Evolutionary conservation across 805 yeast genomes (phyloP), one percentile per base, ranked within the genome.

Genomic region (Candida manassasensis): DNA sequence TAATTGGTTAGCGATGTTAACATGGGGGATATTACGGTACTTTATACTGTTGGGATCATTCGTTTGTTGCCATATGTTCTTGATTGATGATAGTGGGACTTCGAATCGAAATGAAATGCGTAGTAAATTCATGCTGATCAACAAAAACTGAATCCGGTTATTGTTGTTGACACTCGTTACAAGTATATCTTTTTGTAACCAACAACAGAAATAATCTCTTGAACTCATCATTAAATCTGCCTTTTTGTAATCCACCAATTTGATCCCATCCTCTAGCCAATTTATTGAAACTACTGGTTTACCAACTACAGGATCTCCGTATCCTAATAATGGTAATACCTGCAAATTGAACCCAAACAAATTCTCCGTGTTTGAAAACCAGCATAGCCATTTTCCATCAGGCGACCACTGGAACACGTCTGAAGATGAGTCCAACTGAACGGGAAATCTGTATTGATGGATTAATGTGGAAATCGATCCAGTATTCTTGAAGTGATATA

Each of bases 371-470:
- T 38, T 39, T 35, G 52, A 55, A 32, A 63, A 57, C 25, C 48
- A 42, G 21, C 48, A 39, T 3, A 65, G 39, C 69, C 70, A 66
- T 24, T 47, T 50, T 0, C 69, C 69, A 4, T 56, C 47, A 1
- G 40, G 27, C 1, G 65, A 55, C 71, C 71, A 67, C 14, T 32
- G 12, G 12, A 24, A 24, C 7, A 61, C 32, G 3, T 33, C 25
- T 1, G 55, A 45, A 3, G 42, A 25, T 19, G 53, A 21, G 7
- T 47, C 28, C 15, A 56, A 36, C 2, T 41, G 15, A 25, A 37
- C 19, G 7, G 56, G 48, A 16, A 57, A 37, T 22, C 53, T 42
- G 19, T 45, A 52, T 29, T 44, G 41, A 34, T 48, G 56, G 8
- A 46, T 41, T 14, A 61, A 37, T 13, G 33, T 38, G 43, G 71